Evolutionary conservation across 139 green algal species (phyloP).

Genomic region (Dunaliella primolecta): DNA sequence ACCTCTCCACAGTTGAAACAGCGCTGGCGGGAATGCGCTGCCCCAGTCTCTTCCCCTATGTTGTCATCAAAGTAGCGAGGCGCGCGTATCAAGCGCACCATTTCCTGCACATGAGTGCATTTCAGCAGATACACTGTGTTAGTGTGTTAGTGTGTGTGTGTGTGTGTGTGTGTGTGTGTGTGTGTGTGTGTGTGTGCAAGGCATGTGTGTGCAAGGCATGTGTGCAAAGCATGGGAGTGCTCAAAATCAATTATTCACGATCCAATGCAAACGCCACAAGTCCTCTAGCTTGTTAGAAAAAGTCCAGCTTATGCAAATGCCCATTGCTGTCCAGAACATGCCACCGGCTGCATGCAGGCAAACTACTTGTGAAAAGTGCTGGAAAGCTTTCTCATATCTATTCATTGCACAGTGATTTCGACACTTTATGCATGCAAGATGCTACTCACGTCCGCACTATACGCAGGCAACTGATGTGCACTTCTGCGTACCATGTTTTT

Average conservation of each 20-base stretch:
- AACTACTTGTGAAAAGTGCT: too few relatives aligned
- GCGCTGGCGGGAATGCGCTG: not conserved
- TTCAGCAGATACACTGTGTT: not conserved
- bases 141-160: not conserved
- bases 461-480: not conserved
- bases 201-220: not conserved
- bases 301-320: too few relatives aligned
- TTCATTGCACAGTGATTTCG: not conserved
- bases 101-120: not conserved
- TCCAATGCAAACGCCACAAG: too few relatives aligned
- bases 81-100: conserved; percentile 26
- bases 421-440: not conserved
- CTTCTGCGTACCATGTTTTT: not conserved
- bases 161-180: not conserved
- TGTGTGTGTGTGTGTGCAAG: not conserved
- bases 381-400: too few relatives aligned
- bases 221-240: not conserved
- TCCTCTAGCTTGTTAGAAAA: too few relatives aligned
- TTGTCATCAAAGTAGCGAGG: conserved; percentile 39
- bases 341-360: not conserved
- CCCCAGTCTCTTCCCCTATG: not conserved
- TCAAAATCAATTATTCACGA: not conserved
- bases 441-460: not conserved
- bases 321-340: not conserved
- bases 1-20: conserved; percentile 25